These are phyloP conservation scores for Pseudomassariella vexata DNA, from an alignment of 2,329 filamentous ascomycete genomes.

Conservation along the genomic window DNA sequence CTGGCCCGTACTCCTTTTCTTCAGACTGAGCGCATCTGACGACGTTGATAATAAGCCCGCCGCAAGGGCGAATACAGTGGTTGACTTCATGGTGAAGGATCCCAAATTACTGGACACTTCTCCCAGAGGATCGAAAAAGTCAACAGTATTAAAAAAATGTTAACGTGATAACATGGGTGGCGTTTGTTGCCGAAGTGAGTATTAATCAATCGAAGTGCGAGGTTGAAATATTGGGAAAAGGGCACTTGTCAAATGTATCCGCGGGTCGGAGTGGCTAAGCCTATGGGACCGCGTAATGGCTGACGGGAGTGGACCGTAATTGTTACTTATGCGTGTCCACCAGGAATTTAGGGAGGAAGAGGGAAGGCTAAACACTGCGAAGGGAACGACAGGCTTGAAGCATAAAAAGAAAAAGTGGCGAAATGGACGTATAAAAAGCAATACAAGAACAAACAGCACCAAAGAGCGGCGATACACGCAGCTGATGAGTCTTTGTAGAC, in stretches of 20 bases:
- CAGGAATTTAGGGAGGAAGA: constrained; percentile 12
- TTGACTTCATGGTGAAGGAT: constrained; percentile 15
- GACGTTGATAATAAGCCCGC: constrained; percentile 19
- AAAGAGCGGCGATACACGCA: too few species aligned
- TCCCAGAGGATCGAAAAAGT: too few species aligned
- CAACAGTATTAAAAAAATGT: too few species aligned
- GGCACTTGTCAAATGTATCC: too few species aligned
- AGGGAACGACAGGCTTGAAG: constrained; percentile 1
- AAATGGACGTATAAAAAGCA: constrained; percentile 6
- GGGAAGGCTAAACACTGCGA: constrained; percentile 5
- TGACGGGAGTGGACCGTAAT: constrained; percentile 17
- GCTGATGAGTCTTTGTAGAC: too few species aligned
- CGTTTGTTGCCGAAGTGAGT: too few species aligned
- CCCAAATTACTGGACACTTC: too few species aligned
- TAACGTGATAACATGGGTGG: too few species aligned
- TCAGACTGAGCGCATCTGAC: constrained; percentile 19
- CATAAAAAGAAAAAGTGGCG: constrained; percentile 4
- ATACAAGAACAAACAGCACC: constrained; percentile 4
- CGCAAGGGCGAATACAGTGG: constrained; percentile 17
- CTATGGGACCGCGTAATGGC: too few species aligned
- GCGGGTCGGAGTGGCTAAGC: too few species aligned
- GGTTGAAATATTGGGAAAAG: too few species aligned
- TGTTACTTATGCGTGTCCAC: constrained; percentile 19
- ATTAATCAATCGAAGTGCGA: too few species aligned
- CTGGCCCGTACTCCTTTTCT: constrained; percentile 11